phyloP scores from a whole-genome alignment of 1,139 yeast genomes.

The Barnettozyma hawaiiensis region DNA sequence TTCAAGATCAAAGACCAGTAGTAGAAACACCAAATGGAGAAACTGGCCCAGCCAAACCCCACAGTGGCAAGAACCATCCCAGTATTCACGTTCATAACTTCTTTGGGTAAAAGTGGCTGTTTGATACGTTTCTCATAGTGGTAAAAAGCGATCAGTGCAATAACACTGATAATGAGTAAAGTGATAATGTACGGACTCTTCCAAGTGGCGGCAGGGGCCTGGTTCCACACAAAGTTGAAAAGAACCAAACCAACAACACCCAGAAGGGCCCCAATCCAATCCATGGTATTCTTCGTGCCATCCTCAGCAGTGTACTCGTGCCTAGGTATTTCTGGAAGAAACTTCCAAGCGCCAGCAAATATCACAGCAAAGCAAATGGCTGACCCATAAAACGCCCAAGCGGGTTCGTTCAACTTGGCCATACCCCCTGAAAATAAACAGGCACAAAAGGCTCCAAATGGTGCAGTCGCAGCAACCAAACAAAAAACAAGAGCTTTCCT shows the following conservation, averaged over 20 bases:
- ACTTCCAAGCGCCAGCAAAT: conserved; percentile 28
- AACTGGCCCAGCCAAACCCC: conserved; percentile 53
- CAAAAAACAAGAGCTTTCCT: conserved; percentile 49
- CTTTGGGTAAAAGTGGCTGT: conserved; percentile 43
- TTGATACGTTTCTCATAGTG: conserved; percentile 28
- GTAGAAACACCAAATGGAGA: conserved; percentile 45
- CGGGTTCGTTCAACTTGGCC: conserved; percentile 42
- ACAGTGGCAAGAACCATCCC: conserved; percentile 31
- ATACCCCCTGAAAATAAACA: conserved; percentile 44
- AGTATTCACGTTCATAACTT: conserved; percentile 33
- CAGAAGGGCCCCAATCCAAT: conserved; percentile 39
- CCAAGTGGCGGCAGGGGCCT: conserved; percentile 53
- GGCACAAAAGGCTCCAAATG: conserved; percentile 48
- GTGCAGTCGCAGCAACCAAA: conserved; percentile 49
- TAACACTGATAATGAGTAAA: conserved; percentile 38
- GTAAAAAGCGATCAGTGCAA: conserved; percentile 30
- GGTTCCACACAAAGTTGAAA: conserved; percentile 49
- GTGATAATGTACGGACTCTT: conserved; percentile 39
- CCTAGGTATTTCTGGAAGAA: conserved; percentile 33
- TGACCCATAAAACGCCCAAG: conserved; percentile 47
- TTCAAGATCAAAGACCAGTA: conserved; percentile 37
- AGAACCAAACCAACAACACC: conserved; percentile 45
- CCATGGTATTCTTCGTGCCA: conserved; percentile 30
- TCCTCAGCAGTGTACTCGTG: conserved; percentile 7
- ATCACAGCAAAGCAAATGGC: conserved; percentile 34